Conservation (phyloP, 352 stramenopile genomes). For the Globisporangium megalacanthum region DNA sequence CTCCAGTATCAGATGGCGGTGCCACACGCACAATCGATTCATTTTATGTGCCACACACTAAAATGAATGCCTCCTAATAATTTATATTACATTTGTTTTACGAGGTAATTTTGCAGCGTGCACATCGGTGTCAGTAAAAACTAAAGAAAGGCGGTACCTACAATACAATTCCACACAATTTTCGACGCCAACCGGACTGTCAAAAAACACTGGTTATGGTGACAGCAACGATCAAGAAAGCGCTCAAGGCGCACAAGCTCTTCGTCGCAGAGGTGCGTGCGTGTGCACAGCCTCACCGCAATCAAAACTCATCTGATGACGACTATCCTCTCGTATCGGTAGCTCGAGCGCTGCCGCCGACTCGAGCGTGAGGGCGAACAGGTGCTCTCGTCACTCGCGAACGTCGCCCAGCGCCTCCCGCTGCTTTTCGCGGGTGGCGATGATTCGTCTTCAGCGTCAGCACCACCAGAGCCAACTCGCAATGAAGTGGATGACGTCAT, state of each 20-base stretch:
- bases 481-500: constrained; percentile 13
- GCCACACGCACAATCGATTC: too few species aligned
- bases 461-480: background rate
- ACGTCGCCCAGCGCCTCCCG: constrained; percentile 55
- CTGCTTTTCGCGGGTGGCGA: constrained; percentile 19
- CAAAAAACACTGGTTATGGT: background rate
- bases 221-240: constrained; percentile 53
- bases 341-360: constrained; percentile 39
- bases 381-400: constrained; percentile 64
- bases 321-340: background rate
- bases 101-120: too few species aligned
- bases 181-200: background rate
- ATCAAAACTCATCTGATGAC: background rate
- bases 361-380: constrained; percentile 61
- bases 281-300: too few species aligned
- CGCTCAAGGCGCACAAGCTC: constrained; percentile 60
- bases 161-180: too few species aligned
- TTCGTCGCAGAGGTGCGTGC: constrained; percentile 45
- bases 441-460: background rate
- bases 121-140: too few species aligned
- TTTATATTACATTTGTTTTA: too few species aligned
- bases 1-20: too few species aligned
- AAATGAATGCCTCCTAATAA: too few species aligned
- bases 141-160: too few species aligned
- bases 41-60: too few species aligned